These are phyloP conservation scores for Pseudocercospora cruenta DNA, from an alignment of 2,329 filamentous ascomycete genomes.

Conservation along the genomic window DNA sequence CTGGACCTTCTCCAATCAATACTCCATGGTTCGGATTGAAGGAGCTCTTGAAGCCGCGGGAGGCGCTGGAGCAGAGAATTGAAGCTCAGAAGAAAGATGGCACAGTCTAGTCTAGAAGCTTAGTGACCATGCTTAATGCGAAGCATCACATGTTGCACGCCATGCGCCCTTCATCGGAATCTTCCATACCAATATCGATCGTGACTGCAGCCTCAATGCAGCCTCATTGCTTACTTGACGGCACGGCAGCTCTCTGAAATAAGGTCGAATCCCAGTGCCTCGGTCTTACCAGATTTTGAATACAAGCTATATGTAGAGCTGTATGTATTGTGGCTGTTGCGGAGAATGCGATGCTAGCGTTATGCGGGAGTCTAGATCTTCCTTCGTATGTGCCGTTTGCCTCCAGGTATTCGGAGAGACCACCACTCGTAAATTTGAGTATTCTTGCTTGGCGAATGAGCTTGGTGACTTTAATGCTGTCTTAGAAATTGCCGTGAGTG, in stretches of 20 bases:
- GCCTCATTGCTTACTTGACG: not conserved
- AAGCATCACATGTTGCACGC: not conserved
- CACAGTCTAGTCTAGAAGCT: conserved; percentile 21
- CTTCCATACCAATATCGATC: not conserved
- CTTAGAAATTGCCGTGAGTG: not conserved
- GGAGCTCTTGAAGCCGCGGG: conserved; percentile 28
- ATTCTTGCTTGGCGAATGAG: not conserved
- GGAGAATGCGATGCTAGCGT: not conserved
- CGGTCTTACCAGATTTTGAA: not conserved
- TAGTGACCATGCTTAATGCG: not conserved
- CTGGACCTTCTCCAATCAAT: conserved; percentile 64
- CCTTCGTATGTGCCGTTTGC: not conserved
- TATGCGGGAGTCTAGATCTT: not conserved
- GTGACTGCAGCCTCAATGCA: not conserved
- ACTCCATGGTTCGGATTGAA: conserved; percentile 52
- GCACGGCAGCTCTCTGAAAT: too few relatives aligned
- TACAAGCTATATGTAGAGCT: not conserved
- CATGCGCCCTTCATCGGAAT: not conserved
- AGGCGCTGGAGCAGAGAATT: conserved; percentile 25
- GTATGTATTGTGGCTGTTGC: not conserved
- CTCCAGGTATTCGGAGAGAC: not conserved
- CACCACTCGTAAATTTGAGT: not conserved
- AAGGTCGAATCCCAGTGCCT: not conserved
- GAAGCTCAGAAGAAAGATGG: conserved; percentile 32
- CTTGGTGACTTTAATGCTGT: not conserved